Base-by-base conservation (phyloP, 441 rosid genomes). In the Populus hybrid region DNA sequence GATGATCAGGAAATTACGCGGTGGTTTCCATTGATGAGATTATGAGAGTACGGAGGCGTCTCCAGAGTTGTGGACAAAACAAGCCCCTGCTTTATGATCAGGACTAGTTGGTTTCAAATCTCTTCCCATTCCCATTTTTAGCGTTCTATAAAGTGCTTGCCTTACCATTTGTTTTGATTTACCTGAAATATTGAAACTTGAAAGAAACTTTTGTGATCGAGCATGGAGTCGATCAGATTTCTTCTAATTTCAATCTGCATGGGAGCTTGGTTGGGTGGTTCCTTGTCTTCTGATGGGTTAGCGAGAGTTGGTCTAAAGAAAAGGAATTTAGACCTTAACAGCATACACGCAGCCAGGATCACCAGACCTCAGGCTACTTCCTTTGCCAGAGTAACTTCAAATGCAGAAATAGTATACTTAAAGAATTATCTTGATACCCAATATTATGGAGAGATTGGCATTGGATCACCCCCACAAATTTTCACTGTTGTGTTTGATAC, bases 381-480 rank as follows among this genome's bases (percentile, higher is more conserved):
- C 61, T 54, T 54, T 54, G 61, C 61, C 61, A 18, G n/a, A 18
- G 59, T 26, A 71, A 69, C 77, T 40, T 71, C 72, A 9, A 81
- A 81, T 23, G 78, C 85, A n/a, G 89, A 82, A 34, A 67, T 86
- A 61, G 85, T 91, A 18, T 79, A 87, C 83, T 83, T 95, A 32
- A 95, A 93, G 86, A 91, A 92, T 77, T 95, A 90, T 83, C 84
- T 89, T 12, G 97, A 89, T 75, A 84, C 86, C 69, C 99, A 95
- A 83, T 95, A 95, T 80, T 95, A 91, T 77, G 98, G 97, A 76
- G 95, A 95, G 91, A 87, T 95, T 74, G 95, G 91, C 61, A 88
- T 92, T 50, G 92, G 95, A 26, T 82, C 95, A 1, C 93, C 95
- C 12, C 86, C 93, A 4, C 93, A 91, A 76, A 85, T 74, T 61